Evolutionary conservation across 208 protist species (phyloP).

Genomic region (Trichomonas tenax): DNA sequence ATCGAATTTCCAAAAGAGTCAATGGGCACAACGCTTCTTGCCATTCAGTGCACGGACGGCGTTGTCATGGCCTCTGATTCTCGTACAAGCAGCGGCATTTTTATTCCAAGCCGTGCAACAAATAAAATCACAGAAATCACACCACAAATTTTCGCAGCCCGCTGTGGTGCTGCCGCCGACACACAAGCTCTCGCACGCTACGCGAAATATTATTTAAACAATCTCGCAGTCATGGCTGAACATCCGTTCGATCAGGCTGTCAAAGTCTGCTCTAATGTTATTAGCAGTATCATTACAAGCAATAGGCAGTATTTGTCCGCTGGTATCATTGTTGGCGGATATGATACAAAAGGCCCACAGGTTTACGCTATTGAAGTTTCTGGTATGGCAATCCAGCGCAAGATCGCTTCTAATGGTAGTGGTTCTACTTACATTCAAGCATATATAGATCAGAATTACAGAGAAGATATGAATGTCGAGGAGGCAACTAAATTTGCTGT

Average conservation of each 20-base stretch:
- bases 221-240: not conserved
- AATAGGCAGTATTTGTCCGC: not conserved
- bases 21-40: constrained; percentile 16
- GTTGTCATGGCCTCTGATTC: constrained; percentile 8
- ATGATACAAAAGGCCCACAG: not conserved
- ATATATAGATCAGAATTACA: not conserved
- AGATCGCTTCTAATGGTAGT: not conserved
- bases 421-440: constrained; percentile 4
- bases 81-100: not conserved
- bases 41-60: not conserved
- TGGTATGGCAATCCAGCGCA: not conserved
- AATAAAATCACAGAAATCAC: constrained; percentile 17
- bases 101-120: not conserved
- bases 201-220: not conserved
- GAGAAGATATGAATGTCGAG: not conserved
- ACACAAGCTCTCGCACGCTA: not conserved
- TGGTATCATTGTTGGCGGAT: not conserved
- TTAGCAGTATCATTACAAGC: not conserved
- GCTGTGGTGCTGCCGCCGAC: not conserved
- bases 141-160: not conserved
- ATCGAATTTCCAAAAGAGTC: not conserved
- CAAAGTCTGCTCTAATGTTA: not conserved
- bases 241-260: not conserved
- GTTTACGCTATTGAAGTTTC: not conserved
- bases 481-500: not conserved